Base-by-base conservation (phyloP, 2,329 filamentous ascomycete genomes). In the Aciculosporium take region DNA sequence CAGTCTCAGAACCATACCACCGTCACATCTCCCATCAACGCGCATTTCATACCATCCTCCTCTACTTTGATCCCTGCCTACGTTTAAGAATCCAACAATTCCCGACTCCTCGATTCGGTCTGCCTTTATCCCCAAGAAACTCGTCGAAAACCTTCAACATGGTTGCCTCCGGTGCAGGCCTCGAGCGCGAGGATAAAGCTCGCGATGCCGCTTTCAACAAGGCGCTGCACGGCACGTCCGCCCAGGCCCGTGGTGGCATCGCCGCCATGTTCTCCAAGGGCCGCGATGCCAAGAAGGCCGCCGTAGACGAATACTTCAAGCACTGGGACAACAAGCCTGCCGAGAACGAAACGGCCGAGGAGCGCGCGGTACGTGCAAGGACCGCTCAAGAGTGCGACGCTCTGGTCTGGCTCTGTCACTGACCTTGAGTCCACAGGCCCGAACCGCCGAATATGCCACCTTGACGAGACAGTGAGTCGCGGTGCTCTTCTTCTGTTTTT, bases 171-270 rank as follows among this genome's bases (percentile, higher is more conserved):
- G 51, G 49, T 44, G 53, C 52, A 42, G 53, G 56, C 46, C 81
- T 94, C 60, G 86, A 94, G 72, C 67, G 70, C 56, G 85, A 94
- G 67, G 78, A 94, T 61, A 81, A 88, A 62, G 60, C 66, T 57
- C 85, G 87, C 53, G 87, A 94, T 82, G 84, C 85, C 49, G 81
- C 76, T 51, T 94, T 94, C 73, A 88, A 85, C 72, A 84, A 86
- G 67, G 84, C 78, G 51, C 71, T 94, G 69, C 88, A 95, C 64
- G 85, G 74, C 56, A 62, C 61, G 47, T 86, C 84, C 41, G 70
- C 84, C 38, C 64, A 79, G 57, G 75, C 76, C 34, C 65, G 71
- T 43, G 84, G 81, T 56, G 84, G 85, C 51, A 74, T 95, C 53
- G 68, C 76, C 52, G 84, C 89, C 54, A 88, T 95, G 79, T 69